A percentile compares a stretch with the other conserved stretches of the same genome.
Evolutionary conservation across 352 stramenopile species (phyloP).

Genomic region (Phytopythium litorale): DNA sequence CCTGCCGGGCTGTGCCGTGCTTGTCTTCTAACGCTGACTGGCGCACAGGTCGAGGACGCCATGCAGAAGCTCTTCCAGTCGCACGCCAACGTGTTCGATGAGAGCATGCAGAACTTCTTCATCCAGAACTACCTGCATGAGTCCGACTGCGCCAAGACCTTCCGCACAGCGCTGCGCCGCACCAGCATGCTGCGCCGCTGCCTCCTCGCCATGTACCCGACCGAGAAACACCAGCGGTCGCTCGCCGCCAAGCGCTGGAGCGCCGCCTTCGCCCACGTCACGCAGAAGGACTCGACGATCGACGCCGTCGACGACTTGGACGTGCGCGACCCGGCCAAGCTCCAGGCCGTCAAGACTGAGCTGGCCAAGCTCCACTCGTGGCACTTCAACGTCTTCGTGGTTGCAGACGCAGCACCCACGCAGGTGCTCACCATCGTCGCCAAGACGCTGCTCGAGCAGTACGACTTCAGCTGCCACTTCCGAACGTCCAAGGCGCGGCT

Average conservation of each 20-base stretch:
- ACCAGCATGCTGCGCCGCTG: slow-evolving; percentile 74
- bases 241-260: slow-evolving; percentile 30
- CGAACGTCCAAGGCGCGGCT: slow-evolving; percentile 44
- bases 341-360: slow-evolving; percentile 48
- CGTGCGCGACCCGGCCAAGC: slow-evolving; percentile 34
- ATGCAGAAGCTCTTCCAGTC: slow-evolving; percentile 74
- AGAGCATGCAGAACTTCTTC: slow-evolving; percentile 83
- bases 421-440: slow-evolving; percentile 69
- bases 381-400: slow-evolving; percentile 71
- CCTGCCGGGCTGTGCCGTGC: not conserved
- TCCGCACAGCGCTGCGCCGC: slow-evolving; percentile 57
- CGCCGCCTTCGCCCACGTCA: slow-evolving; percentile 28
- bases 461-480: slow-evolving; percentile 63
- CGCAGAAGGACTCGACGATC: slow-evolving; percentile 20
- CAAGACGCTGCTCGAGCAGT: slow-evolving; percentile 70
- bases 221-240: slow-evolving; percentile 26
- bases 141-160: slow-evolving; percentile 65
- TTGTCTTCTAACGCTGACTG: not conserved
- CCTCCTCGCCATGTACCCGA: slow-evolving; percentile 67
- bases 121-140: slow-evolving; percentile 86
- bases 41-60: slow-evolving; percentile 44
- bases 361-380: slow-evolving; percentile 53
- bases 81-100: slow-evolving; percentile 81
- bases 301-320: slow-evolving; percentile 14
- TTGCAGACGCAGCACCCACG: slow-evolving; percentile 43